A percentile compares a stretch with the other conserved stretches of the same genome.
Evolutionary conservation across 1,284 basidiomycete genomes (phyloP).

Genomic region (Xerocomus alliaceus): DNA sequence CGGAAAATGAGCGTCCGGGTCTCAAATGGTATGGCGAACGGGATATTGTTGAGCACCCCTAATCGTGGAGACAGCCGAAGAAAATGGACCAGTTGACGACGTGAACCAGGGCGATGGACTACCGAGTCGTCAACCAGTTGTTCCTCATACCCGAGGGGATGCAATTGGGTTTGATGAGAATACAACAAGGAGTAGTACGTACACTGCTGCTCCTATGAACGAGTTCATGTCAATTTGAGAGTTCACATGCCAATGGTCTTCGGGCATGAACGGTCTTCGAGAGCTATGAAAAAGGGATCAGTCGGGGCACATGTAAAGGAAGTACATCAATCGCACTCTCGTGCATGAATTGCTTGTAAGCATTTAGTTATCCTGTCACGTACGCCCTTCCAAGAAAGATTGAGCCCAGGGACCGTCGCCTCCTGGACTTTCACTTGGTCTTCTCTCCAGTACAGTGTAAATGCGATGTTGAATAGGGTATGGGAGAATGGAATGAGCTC

Average conservation of each 20-base stretch:
- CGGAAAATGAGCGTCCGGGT: constrained; percentile 90
- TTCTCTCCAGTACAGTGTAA: constrained; percentile 83
- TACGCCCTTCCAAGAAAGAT: constrained; percentile 44
- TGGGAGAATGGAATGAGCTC: constrained; percentile 78
- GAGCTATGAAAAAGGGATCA: constrained; percentile 60
- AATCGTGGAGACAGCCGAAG: constrained; percentile 83
- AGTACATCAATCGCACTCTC: constrained; percentile 71
- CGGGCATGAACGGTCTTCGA: constrained; percentile 77
- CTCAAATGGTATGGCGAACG: constrained; percentile 95
- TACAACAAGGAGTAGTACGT: constrained; percentile 16
- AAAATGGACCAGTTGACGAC: constrained; percentile 71
- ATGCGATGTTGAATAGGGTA: constrained; percentile 79
- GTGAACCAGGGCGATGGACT: constrained; percentile 55
- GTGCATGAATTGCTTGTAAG: constrained; percentile 79
- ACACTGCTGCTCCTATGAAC: constrained; percentile 92
- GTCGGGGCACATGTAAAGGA: neutral
- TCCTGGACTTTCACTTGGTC: constrained; percentile 53
- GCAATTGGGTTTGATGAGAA: neutral
- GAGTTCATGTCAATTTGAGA: constrained; percentile 79
- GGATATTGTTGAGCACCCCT: constrained; percentile 93
- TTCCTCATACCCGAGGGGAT: constrained; percentile 60
- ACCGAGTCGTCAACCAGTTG: constrained; percentile 49
- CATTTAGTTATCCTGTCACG: constrained; percentile 77
- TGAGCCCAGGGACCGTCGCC: constrained; percentile 51
- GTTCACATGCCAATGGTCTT: constrained; percentile 89